Percentiles rank a stretch among this genome's conserved stretches.
phyloP scores from a whole-genome alignment of 106 monocot species.

The Dioscorea zingiberensis region DNA sequence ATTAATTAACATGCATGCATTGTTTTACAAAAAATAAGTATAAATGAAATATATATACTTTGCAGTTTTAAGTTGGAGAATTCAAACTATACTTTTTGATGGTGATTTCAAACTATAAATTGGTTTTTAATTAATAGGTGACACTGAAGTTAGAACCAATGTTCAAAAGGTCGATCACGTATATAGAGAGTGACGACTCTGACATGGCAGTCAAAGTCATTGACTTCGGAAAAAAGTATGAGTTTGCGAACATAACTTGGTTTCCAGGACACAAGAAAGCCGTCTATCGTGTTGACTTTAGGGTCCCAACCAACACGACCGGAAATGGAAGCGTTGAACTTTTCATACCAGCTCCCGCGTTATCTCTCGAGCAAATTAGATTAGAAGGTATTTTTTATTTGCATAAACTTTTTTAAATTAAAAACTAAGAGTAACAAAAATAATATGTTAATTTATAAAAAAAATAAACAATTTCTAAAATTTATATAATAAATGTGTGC shows the following conservation, averaged over 20 bases:
- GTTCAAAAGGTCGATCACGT: slow-evolving; percentile 4
- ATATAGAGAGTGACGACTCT: neutral
- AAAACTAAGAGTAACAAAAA: too few species aligned
- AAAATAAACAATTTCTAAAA: too few species aligned
- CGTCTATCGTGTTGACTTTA: slow-evolving; percentile 44
- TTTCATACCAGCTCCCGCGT: slow-evolving; percentile 12
- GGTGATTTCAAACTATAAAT: too few species aligned
- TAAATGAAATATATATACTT: too few species aligned
- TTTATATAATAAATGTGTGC: too few species aligned
- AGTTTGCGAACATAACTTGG: slow-evolving; percentile 62
- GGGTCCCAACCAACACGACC: slow-evolving; percentile 12
- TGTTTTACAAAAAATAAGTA: too few species aligned
- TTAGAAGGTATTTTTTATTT: slow-evolving; percentile 20
- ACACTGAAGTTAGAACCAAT: slow-evolving; percentile 39
- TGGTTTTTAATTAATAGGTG: slow-evolving; percentile 15
- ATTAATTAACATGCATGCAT: too few species aligned
- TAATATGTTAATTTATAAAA: too few species aligned
- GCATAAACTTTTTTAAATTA: too few species aligned
- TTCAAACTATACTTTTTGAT: too few species aligned
- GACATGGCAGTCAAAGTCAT: slow-evolving; percentile 18
- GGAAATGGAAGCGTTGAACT: slow-evolving; percentile 44
- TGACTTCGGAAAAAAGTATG: slow-evolving; percentile 22
- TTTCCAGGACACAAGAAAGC: slow-evolving; percentile 34
- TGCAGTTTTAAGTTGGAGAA: too few species aligned
- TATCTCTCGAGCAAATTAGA: slow-evolving; percentile 10